Conservation (phyloP, 805 yeast genomes). For the Yamadazyma tumulicola region DNA sequence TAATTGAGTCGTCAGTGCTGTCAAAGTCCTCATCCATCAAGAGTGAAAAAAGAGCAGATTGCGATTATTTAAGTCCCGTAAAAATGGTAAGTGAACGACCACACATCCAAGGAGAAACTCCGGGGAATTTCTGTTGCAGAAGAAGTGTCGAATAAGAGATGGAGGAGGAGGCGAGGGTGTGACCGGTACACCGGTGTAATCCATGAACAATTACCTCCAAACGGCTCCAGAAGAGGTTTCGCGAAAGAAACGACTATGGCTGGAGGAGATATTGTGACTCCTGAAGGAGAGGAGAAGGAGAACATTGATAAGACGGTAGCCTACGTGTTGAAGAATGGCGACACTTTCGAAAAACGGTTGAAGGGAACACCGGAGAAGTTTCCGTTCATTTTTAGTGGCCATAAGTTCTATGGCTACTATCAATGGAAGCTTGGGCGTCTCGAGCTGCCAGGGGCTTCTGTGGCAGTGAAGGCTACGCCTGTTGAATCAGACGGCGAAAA, state of each 20-base stretch:
- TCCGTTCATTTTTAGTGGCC: constrained; percentile 53
- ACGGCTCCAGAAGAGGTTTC: too few species aligned
- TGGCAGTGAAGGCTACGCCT: neutral
- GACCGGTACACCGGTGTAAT: too few species aligned
- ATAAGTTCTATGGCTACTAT: constrained; percentile 60
- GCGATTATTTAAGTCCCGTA: too few species aligned
- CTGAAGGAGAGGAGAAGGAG: constrained; percentile 49
- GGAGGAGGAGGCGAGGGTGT: too few species aligned
- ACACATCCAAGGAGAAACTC: too few species aligned
- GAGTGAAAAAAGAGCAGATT: too few species aligned
- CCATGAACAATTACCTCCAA: too few species aligned
- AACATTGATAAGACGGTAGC: constrained; percentile 69
- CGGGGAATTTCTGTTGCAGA: too few species aligned
- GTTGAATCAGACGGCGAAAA: neutral
- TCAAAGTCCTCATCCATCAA: too few species aligned
- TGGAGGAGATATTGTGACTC: constrained; percentile 23
- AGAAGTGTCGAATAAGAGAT: too few species aligned
- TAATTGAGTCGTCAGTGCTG: constrained; percentile 41
- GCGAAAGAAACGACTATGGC: constrained; percentile 2
- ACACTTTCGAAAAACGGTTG: constrained; percentile 58
- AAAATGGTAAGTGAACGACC: too few species aligned
- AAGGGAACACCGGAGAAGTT: constrained; percentile 54
- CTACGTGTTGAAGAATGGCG: constrained; percentile 68
- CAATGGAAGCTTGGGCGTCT: constrained; percentile 35
- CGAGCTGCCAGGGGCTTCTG: neutral